These are phyloP conservation scores for Cicer yamashitae DNA, from an alignment of 306 rosid species.

Conservation along the genomic window DNA sequence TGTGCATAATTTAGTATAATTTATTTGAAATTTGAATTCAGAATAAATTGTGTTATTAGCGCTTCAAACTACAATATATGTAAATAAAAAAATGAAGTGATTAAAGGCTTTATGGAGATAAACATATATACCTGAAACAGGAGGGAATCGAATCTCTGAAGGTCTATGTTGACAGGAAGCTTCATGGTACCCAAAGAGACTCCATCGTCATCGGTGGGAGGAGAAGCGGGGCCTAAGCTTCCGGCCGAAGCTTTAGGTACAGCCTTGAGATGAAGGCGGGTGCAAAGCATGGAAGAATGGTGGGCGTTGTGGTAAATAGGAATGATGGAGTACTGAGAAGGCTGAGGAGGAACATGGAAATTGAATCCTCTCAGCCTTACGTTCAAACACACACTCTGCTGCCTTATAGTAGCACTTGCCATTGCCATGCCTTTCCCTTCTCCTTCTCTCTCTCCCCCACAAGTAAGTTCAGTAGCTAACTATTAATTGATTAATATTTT, in stretches of 20 bases:
- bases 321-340: slow-evolving; percentile 37
- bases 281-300: slow-evolving; percentile 38
- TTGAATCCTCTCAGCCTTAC: slow-evolving; percentile 16
- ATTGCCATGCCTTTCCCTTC: slow-evolving; percentile 46
- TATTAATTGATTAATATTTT: not conserved
- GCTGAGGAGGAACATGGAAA: slow-evolving; percentile 37
- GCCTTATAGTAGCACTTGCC: slow-evolving; percentile 49
- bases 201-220: slow-evolving; percentile 57
- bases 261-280: slow-evolving; percentile 29
- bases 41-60: no score
- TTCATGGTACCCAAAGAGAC: slow-evolving; percentile 88
- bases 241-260: slow-evolving; percentile 54
- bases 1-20: no score
- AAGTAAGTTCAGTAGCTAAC: not conserved
- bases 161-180: slow-evolving; percentile 63
- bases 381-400: slow-evolving; percentile 39
- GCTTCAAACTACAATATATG: not conserved
- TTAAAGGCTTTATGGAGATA: not conserved
- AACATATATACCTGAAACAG: slow-evolving; percentile 69
- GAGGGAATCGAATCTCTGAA: slow-evolving; percentile 70
- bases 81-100: not conserved
- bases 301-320: slow-evolving; percentile 22
- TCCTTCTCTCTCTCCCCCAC: not conserved
- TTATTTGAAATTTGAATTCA: no score
- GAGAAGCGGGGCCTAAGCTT: slow-evolving; percentile 22